phyloP scores from a whole-genome alignment of 2,329 filamentous ascomycete genomes.

The Fusarium concolor region DNA sequence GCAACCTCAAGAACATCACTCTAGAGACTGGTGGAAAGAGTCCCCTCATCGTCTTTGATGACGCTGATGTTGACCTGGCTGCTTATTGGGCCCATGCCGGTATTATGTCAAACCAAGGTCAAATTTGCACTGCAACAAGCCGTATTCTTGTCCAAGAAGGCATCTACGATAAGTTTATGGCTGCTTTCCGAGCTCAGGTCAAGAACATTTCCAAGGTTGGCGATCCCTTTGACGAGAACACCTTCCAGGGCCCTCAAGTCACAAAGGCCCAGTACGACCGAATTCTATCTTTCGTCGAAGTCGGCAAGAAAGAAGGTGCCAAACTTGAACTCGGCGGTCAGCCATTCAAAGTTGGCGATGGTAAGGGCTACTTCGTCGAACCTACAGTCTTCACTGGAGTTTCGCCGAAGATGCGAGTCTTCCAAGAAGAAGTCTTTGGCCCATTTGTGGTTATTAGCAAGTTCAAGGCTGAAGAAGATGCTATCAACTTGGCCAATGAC shows the following conservation, averaged over 20 bases:
- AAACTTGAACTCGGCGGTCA: slow-evolving; percentile 72
- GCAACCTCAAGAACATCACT: slow-evolving; percentile 74
- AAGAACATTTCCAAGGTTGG: slow-evolving; percentile 69
- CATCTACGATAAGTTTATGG: slow-evolving; percentile 72
- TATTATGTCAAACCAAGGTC: slow-evolving; percentile 71
- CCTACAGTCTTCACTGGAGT: slow-evolving; percentile 60
- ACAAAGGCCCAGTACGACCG: slow-evolving; percentile 77
- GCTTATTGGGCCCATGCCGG: slow-evolving; percentile 68
- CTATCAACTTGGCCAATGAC: slow-evolving; percentile 59
- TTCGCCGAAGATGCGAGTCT: slow-evolving; percentile 56
- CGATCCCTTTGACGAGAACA: slow-evolving; percentile 75
- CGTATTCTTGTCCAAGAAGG: slow-evolving; percentile 72
- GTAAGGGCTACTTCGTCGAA: slow-evolving; percentile 60
- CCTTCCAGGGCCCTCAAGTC: slow-evolving; percentile 81
- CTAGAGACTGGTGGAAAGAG: slow-evolving; percentile 76
- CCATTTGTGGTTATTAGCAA: slow-evolving; percentile 57
- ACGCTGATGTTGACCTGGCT: slow-evolving; percentile 74
- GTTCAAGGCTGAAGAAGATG: slow-evolving; percentile 58
- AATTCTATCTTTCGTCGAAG: slow-evolving; percentile 76
- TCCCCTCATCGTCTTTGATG: slow-evolving; percentile 72
- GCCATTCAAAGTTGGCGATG: slow-evolving; percentile 47
- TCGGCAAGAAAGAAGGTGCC: slow-evolving; percentile 77
- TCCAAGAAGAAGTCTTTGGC: slow-evolving; percentile 61
- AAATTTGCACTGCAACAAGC: slow-evolving; percentile 74
- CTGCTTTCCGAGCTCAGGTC: slow-evolving; percentile 19